Percentiles rank a stretch among this genome's conserved stretches.
These are phyloP conservation scores for Aspergillus taichungensis DNA, from an alignment of 495 filamentous ascomycete species.

Conservation along the genomic window DNA sequence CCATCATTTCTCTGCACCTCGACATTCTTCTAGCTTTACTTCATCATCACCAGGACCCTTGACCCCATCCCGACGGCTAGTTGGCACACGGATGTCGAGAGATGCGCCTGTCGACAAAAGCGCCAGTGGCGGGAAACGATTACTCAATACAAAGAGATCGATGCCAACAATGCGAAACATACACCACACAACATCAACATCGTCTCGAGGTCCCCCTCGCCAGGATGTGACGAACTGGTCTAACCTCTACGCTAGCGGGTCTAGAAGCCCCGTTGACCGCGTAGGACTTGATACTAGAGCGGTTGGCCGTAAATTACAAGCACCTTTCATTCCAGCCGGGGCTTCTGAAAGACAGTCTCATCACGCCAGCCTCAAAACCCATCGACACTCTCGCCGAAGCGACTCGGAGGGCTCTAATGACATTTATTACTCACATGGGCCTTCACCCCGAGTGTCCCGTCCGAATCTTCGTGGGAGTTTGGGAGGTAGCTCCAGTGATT, in stretches of 20 bases:
- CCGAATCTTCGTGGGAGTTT: conserved; percentile 36
- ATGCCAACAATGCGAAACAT: conserved; percentile 65
- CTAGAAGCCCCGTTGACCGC: conserved; percentile 67
- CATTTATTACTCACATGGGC: conserved; percentile 32
- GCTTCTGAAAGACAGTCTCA: conserved; percentile 67
- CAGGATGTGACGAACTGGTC: conserved; percentile 31
- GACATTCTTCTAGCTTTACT: conserved; percentile 46
- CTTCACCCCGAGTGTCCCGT: conserved; percentile 43
- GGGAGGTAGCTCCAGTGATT: conserved; percentile 28
- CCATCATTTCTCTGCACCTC: conserved; percentile 56
- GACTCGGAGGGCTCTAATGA: conserved; percentile 59
- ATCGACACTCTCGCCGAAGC: conserved; percentile 62
- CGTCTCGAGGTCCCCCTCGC: conserved; percentile 30
- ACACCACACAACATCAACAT: conserved; percentile 25
- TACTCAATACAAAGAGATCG: conserved; percentile 79
- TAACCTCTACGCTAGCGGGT: conserved; percentile 41
- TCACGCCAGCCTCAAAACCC: conserved; percentile 61
- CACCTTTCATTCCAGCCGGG: conserved; percentile 77
- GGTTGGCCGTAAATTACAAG: conserved; percentile 48
- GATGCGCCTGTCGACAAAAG: conserved; percentile 46
- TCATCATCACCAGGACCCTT: conserved; percentile 42
- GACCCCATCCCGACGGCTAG: conserved; percentile 50
- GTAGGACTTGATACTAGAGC: conserved; percentile 43
- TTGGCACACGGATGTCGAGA: conserved; percentile 48
- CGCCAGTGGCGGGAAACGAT: conserved; percentile 62